Percentiles rank a stretch among this genome's conserved stretches.
phyloP scores from a whole-genome alignment of 805 yeast species.

The Maudiozyma bulderi region DNA sequence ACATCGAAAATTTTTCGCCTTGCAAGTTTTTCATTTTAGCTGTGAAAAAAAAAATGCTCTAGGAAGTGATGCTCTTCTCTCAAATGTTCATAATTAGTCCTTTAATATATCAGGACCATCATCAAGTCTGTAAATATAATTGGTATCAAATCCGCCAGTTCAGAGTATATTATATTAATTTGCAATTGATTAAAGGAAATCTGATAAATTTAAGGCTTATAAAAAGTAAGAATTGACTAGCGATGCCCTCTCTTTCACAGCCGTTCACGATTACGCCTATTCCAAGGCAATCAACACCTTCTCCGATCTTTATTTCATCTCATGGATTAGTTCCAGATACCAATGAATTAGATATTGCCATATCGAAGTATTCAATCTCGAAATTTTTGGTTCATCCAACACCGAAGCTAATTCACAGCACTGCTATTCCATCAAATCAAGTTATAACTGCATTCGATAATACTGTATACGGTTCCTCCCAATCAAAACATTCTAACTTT shows the following conservation, averaged over 20 bases:
- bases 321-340: slow-evolving; percentile 12
- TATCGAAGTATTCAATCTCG: slow-evolving; percentile 28
- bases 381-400: slow-evolving; percentile 30
- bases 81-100: not conserved
- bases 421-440: slow-evolving; percentile 28
- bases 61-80: slow-evolving; percentile 2
- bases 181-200: not conserved
- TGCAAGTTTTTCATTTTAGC: not conserved
- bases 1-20: slow-evolving; percentile 6
- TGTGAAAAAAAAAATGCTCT: not conserved
- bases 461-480: slow-evolving; percentile 6
- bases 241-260: slow-evolving; percentile 28
- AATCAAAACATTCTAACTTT: slow-evolving; percentile 3
- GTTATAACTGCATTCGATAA: slow-evolving; percentile 26
- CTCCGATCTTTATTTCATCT: slow-evolving; percentile 7
- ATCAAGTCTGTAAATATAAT: too few species aligned
- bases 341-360: slow-evolving; percentile 26
- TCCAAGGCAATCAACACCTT: slow-evolving; percentile 19
- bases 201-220: not conserved
- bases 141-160: too few species aligned
- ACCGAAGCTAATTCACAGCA: slow-evolving; percentile 26
- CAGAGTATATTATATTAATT: not conserved
- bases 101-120: too few species aligned
- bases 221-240: not conserved
- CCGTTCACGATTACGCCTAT: slow-evolving; percentile 27